A percentile compares a stretch with the other conserved stretches of the same genome.
Evolutionary conservation across 202 grass and related monocot species (phyloP).

Genomic region (Digitaria exilis): DNA sequence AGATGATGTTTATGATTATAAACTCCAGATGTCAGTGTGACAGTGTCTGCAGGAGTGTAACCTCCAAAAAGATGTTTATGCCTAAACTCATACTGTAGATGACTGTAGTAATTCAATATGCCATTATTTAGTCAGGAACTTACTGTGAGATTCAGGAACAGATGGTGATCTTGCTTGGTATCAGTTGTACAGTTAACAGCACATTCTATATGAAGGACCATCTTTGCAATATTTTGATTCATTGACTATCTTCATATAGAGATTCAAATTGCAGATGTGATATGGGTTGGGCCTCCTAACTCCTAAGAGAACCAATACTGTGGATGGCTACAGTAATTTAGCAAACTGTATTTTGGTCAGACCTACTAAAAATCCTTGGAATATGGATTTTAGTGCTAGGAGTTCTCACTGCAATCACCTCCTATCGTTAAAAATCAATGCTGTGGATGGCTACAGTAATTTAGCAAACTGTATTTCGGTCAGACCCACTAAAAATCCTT

Average conservation of each 20-base stretch:
- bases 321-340: not conserved
- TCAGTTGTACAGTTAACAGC: not conserved
- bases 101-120: not conserved
- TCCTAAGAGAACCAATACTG: not conserved
- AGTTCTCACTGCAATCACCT: too few species aligned
- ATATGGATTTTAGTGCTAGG: too few species aligned
- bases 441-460: too few species aligned
- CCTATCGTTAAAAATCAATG: too few species aligned
- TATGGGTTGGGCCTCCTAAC: not conserved
- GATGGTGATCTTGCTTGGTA: not conserved
- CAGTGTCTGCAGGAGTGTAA: not conserved
- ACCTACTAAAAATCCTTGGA: too few species aligned
- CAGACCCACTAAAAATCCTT: too few species aligned
- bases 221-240: conserved; percentile 12
- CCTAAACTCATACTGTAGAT: not conserved
- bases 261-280: not conserved
- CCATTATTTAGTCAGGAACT: not conserved
- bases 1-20: not conserved
- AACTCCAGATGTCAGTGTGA: not conserved
- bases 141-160: not conserved
- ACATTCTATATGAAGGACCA: not conserved
- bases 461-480: too few species aligned
- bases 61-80: not conserved
- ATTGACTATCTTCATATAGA: not conserved
- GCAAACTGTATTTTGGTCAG: conserved; percentile 16